These are phyloP conservation scores for Pythium sukuiense DNA, from an alignment of 352 stramenopile species.

Conservation along the genomic window DNA sequence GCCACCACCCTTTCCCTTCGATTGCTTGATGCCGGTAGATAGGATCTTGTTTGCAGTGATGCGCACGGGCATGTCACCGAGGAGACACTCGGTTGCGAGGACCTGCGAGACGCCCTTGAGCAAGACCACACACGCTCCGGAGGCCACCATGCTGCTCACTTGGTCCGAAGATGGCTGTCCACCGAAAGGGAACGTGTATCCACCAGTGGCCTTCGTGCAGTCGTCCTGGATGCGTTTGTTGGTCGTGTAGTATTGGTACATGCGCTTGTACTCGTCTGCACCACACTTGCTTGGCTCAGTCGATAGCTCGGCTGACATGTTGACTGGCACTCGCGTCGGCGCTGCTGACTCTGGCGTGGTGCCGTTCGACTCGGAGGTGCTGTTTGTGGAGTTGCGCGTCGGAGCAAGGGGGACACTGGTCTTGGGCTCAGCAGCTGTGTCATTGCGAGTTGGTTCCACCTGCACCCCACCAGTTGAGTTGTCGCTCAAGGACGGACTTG, in stretches of 20 bases:
- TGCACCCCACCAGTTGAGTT: not conserved
- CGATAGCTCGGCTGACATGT: not conserved
- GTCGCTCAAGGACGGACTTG: not conserved
- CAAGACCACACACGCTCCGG: not conserved
- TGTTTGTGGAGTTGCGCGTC: not conserved
- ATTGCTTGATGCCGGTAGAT: not conserved
- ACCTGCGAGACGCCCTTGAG: not conserved
- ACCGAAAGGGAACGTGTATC: constrained; percentile 5
- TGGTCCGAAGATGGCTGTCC: not conserved
- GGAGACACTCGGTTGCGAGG: not conserved
- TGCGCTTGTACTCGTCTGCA: not conserved
- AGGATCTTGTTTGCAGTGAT: constrained; percentile 2
- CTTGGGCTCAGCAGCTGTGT: too few relatives aligned
- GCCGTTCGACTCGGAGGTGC: not conserved
- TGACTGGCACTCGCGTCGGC: not conserved
- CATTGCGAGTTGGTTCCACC: not conserved
- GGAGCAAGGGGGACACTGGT: not conserved
- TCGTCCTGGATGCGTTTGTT: constrained; percentile 3
- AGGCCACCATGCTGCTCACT: not conserved
- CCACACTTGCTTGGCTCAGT: not conserved
- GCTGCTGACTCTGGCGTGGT: not conserved
- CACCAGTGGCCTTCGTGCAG: not conserved
- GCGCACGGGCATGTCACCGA: constrained; percentile 4
- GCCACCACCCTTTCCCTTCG: not conserved
- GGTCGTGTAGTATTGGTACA: constrained; percentile 4